Conservation (phyloP, 2,329 filamentous ascomycete species). For the Botryotinia narcissicola region DNA sequence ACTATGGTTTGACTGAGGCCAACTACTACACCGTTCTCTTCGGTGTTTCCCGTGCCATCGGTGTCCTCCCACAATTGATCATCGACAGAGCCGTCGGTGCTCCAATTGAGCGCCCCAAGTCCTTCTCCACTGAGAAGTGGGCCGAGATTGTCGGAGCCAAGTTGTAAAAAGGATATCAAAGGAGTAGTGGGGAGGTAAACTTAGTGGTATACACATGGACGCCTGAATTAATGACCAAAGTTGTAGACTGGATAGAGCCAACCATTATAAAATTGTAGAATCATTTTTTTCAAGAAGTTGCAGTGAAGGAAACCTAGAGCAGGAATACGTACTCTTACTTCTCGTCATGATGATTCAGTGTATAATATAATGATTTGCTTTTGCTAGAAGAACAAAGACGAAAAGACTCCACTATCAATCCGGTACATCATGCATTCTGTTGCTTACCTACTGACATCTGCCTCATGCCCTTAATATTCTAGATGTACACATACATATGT, state of each 20-base stretch:
- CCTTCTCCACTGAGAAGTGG: constrained; percentile 96
- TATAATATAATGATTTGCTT: not conserved
- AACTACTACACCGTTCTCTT: constrained; percentile 99
- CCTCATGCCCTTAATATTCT: too few species aligned
- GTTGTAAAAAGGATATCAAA: constrained; percentile 58
- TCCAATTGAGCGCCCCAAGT: constrained; percentile 98
- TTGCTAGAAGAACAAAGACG: not conserved
- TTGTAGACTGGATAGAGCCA: constrained; percentile 34
- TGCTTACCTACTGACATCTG: not conserved
- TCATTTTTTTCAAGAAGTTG: constrained; percentile 30
- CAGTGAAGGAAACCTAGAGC: constrained; percentile 20
- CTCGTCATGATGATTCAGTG: not conserved
- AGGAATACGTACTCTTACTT: constrained; percentile 7
- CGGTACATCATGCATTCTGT: not conserved
- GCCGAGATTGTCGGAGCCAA: constrained; percentile 88
- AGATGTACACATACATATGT: too few species aligned
- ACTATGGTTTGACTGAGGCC: constrained; percentile 98
- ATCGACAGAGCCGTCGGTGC: constrained; percentile 97
- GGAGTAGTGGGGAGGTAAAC: constrained; percentile 21
- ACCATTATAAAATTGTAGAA: constrained; percentile 35
- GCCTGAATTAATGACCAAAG: constrained; percentile 17
- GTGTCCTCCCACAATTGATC: constrained; percentile 98
- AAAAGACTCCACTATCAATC: not conserved
- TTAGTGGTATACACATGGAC: constrained; percentile 18
- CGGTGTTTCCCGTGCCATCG: constrained; percentile 95